These are phyloP conservation scores for Capillidium rhysosporum DNA, from an alignment of 371 early-diverging fungal genomes.

Conservation along the genomic window DNA sequence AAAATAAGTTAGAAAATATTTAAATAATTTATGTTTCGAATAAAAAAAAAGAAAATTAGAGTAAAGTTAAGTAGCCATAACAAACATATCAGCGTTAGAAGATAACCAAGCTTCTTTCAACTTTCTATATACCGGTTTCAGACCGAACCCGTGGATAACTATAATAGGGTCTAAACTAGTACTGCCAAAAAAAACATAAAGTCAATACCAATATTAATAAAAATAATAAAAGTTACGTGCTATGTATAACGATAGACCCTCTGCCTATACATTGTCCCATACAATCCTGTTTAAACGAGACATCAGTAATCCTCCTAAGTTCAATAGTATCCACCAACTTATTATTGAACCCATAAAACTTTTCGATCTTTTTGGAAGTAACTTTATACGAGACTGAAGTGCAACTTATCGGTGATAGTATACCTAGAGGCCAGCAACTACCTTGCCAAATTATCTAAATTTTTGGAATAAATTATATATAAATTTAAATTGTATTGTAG, in stretches of 20 bases:
- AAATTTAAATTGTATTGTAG: not conserved
- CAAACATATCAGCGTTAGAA: not conserved
- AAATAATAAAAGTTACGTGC: not conserved
- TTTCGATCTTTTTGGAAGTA: not conserved
- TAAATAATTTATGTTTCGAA: not conserved
- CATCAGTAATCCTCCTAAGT: not conserved
- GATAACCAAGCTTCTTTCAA: slow-evolving; percentile 4
- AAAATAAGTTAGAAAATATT: too few species aligned
- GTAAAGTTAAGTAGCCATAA: not conserved
- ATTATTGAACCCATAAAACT: not conserved
- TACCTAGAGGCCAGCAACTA: not conserved
- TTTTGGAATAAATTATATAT: not conserved
- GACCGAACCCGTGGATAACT: not conserved
- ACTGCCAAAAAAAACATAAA: not conserved
- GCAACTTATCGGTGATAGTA: not conserved
- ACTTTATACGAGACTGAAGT: not conserved
- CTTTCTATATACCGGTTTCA: not conserved
- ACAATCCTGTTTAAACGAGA: not conserved
- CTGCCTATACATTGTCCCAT: not conserved
- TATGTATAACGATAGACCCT: slow-evolving; percentile 1
- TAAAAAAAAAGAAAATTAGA: not conserved
- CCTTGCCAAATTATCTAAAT: slow-evolving; percentile 3
- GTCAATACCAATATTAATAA: not conserved
- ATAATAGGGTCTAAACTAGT: not conserved
- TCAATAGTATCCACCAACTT: not conserved